Percentiles rank a stretch among this genome's conserved stretches.
phyloP scores from a whole-genome alignment of 2,329 filamentous ascomycete species.

The Talaromyces sp. region DNA sequence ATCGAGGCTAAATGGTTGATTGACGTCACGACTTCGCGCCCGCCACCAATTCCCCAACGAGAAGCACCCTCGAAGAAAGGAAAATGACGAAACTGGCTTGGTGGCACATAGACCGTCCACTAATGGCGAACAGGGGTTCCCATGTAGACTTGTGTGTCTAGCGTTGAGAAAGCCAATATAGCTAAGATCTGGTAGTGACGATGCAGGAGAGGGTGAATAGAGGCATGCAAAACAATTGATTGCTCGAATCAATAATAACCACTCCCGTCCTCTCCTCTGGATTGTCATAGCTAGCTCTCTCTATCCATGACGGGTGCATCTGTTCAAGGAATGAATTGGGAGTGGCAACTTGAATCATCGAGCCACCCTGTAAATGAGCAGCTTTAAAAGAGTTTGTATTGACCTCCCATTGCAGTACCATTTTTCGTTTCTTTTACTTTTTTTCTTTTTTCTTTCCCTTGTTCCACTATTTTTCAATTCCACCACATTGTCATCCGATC shows the following conservation, averaged over 20 bases:
- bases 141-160: neutral
- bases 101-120: neutral
- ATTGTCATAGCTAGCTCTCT: neutral
- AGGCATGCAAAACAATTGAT: too few relatives aligned
- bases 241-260: too few relatives aligned
- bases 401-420: neutral
- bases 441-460: neutral
- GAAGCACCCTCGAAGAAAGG: neutral
- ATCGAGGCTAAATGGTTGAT: neutral
- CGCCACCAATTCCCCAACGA: constrained; percentile 4
- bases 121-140: neutral
- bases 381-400: neutral
- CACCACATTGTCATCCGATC: too few relatives aligned
- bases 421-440: neutral
- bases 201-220: too few relatives aligned
- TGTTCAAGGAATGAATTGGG: neutral
- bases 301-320: constrained; percentile 5
- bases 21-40: constrained; percentile 24
- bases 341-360: constrained; percentile 5
- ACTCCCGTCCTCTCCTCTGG: too few relatives aligned
- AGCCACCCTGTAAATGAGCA: neutral
- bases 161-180: too few relatives aligned
- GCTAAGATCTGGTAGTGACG: too few relatives aligned
- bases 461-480: too few relatives aligned
- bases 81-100: constrained; percentile 6